These are phyloP conservation scores for Volvariella volvacea DNA, from an alignment of 1,284 basidiomycete species.

Conservation along the genomic window DNA sequence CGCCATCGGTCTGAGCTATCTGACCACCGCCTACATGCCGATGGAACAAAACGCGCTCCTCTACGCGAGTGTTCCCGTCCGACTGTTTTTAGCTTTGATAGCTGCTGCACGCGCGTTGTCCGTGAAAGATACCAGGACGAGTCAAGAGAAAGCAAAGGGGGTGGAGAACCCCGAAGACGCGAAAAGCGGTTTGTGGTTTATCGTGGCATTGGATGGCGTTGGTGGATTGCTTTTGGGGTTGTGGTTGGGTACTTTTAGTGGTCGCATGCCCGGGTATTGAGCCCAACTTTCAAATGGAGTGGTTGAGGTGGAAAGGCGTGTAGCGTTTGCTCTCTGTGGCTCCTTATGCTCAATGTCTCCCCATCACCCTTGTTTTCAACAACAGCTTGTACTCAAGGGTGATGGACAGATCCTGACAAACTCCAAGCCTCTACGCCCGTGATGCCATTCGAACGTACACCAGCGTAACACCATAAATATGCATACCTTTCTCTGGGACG, in stretches of 20 bases:
- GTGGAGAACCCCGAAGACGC: neutral
- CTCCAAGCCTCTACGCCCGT: too few species aligned
- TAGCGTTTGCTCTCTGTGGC: too few species aligned
- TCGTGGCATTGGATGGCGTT: constrained; percentile 1
- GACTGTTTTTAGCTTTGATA: constrained; percentile 1
- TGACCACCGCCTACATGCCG: constrained; percentile 7
- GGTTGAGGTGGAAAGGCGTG: too few species aligned
- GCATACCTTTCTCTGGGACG: too few species aligned
- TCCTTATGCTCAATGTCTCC: too few species aligned
- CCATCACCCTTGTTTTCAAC: too few species aligned
- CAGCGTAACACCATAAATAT: too few species aligned
- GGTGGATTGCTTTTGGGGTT: constrained; percentile 3
- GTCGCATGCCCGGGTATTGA: constrained; percentile 3
- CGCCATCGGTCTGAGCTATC: constrained; percentile 5
- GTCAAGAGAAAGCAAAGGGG: neutral
- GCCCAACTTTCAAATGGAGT: too few species aligned
- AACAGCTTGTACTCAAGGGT: too few species aligned
- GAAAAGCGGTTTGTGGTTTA: neutral
- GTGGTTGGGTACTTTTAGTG: constrained; percentile 6
- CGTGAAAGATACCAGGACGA: neutral
- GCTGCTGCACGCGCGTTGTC: neutral
- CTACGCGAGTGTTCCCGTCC: constrained; percentile 7
- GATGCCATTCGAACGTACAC: too few species aligned
- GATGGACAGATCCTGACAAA: too few species aligned
- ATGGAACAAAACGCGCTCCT: constrained; percentile 5